phyloP scores from a whole-genome alignment of 225 moss, liverwort and hornwort genomes.

The Polytrichum commune region DNA sequence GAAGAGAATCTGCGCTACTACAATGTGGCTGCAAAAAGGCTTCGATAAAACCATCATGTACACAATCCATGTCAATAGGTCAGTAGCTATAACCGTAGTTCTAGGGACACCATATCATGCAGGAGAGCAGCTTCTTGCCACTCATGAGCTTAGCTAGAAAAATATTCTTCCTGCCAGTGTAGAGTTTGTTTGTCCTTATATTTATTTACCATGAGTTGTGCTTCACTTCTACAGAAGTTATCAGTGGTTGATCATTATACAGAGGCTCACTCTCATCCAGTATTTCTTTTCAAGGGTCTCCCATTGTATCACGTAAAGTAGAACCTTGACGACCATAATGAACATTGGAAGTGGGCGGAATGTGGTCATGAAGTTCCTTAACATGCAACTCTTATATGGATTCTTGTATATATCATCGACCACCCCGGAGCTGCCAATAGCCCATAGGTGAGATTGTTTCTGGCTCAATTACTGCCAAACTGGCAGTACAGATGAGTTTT shows the following conservation, averaged over 20 bases:
- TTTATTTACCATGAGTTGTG: slow-evolving; percentile 11
- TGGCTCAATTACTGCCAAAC: slow-evolving; percentile 15
- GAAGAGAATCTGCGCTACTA: slow-evolving; percentile 13
- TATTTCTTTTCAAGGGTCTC: slow-evolving; percentile 4
- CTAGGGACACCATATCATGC: slow-evolving; percentile 11
- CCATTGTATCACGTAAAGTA: slow-evolving; percentile 3
- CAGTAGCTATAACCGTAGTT: slow-evolving; percentile 14
- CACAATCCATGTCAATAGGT: slow-evolving; percentile 33
- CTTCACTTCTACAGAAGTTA: slow-evolving; percentile 13
- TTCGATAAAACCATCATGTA: slow-evolving; percentile 20
- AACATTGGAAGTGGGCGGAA: slow-evolving; percentile 16
- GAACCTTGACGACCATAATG: no score
- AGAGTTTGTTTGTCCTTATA: slow-evolving; percentile 20
- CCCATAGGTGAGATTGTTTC: slow-evolving; percentile 18
- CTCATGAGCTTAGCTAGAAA: slow-evolving; percentile 13
- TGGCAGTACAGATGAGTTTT: slow-evolving; percentile 7
- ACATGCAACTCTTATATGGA: slow-evolving; percentile 20
- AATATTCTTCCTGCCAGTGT: slow-evolving; percentile 12
- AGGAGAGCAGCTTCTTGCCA: slow-evolving; percentile 5
- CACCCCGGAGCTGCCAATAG: slow-evolving; percentile 15
- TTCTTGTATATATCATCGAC: slow-evolving; percentile 44
- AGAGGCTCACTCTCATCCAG: slow-evolving; percentile 15
- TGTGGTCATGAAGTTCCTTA: slow-evolving; percentile 2
- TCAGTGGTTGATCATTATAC: slow-evolving; percentile 11
- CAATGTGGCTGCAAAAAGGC: slow-evolving; percentile 3